Evolutionary conservation across 768 basidiomycete species (phyloP), one percentile per base, ranked within the genome.

Genomic region (Gymnopilus dilepis): DNA sequence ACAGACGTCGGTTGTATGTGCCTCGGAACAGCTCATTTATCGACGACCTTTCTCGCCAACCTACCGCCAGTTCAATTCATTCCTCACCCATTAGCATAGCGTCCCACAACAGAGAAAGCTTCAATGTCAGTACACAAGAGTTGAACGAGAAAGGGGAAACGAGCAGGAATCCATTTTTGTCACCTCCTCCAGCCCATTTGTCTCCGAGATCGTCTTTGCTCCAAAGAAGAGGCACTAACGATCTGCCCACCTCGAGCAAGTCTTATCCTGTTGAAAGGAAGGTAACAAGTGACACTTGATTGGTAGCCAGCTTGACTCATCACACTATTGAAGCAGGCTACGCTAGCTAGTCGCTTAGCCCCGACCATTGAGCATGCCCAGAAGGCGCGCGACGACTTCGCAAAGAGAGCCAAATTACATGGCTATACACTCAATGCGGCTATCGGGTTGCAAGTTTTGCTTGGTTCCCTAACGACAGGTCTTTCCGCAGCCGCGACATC

Each of bases 381-480:
- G 6, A 13, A 17, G 0, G 83, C 87, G 65, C 77, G 77, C 55
- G 70, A 73, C 26, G 86, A 82, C 61, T 85, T 79, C 59, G 77
- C 77, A 0, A 43, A 65, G 15, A 84, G 82, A 73, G 86, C 85
- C 66, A 72, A 69, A 65, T 65, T 75, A 57, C 80, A 76, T 11
- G 78, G 75, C 11, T 79, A 64, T 24, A 56, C 73, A 9, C 69
- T 79, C 19, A 81, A 84, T 65, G 56, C 77, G 17, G 87, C 88
- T 0, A 90, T 90, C 56, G 82, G 80, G 12, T 58, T 88, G 21
- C 90, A 91, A 70, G 85, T 91, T 6, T 51, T 88, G 0, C 74
- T 91, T 31, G 89, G 88, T 9, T 83, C 90, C 2, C 73, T 91
- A 28, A 90, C 87, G 6, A 91, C 90, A 0, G 90, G 85, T 0